Base-by-base conservation (phyloP, 805 yeast genomes). In the Sungouiella thailandica region DNA sequence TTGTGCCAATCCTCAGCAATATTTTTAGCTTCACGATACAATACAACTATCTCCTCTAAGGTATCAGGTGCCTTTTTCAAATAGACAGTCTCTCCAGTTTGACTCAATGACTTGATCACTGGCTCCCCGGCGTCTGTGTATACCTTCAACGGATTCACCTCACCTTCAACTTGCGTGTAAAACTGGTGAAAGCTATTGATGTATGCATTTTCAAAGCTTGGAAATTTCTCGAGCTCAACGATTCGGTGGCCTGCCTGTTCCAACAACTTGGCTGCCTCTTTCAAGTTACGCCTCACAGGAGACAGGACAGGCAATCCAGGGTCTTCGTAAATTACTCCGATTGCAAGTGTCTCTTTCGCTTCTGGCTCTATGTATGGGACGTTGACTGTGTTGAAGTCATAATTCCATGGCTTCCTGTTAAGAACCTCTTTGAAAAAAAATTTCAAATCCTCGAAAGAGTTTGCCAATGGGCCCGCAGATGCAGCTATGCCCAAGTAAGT, bases 391-490 rank as follows among this genome's bases (percentile, higher is more conserved):
- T 8, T 70, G 4, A 78, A 72, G 48, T 78, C 82, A 20, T 44
- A 31, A 8, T 48, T 35, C 75, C 78, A 69, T 5, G 76, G 71
- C 36, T 68, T 53, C 16, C 55, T 37, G 4, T 27, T 44, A 11
- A 70, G 44, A 8, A 75, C 51, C 2, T 57, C 40, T 34, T 65
- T 55, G 28, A 62, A 56, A 32, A 67, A 57, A 14, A 56, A 47
- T 32, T 63, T 65, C 19, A 72, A 31, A 16, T 62, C 49, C 16
- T 63, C 67, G 7, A 68, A 41, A 3, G 58, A 46, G 4, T 53
- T 49, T 0, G 72, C 50, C 43, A 73, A 43, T 3, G 78, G 77
- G 2, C 80, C 80, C 39, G 62, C 20, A 12, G 14, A 11, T 59
- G 11, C 70, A 68, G 12, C 71, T 53, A 24, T 57, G 53, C n/a